phyloP scores from a whole-genome alignment of 805 yeast species.

The Brettanomyces anomalus region DNA sequence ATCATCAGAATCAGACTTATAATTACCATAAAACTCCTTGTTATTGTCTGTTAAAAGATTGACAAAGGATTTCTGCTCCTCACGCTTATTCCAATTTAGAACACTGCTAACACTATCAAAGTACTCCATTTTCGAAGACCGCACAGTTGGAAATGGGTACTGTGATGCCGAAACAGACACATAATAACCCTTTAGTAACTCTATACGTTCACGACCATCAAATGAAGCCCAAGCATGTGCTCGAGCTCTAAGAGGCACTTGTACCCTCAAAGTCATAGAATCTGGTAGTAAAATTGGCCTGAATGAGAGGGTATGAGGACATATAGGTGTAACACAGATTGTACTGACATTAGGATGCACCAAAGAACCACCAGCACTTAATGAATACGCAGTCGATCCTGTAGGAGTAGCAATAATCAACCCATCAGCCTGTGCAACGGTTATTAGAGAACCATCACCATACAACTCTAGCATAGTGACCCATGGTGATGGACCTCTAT shows the following conservation, averaged over 20 bases:
- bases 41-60: conserved; percentile 52
- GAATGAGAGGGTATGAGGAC: conserved; percentile 92
- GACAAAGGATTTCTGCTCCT: conserved; percentile 74
- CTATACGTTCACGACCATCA: conserved; percentile 86
- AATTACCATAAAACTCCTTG: conserved; percentile 31
- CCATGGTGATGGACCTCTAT: conserved; percentile 90
- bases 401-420: conserved; percentile 90
- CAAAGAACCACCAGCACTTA: conserved; percentile 91
- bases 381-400: conserved; percentile 92
- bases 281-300: conserved; percentile 90
- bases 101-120: conserved; percentile 80
- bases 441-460: conserved; percentile 77
- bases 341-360: conserved; percentile 94
- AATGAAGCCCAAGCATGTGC: conserved; percentile 96
- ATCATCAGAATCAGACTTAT: conserved; percentile 7
- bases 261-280: conserved; percentile 76
- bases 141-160: conserved; percentile 90
- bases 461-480: conserved; percentile 83
- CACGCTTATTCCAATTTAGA: conserved; percentile 89
- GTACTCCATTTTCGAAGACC: conserved; percentile 63
- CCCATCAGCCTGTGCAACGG: conserved; percentile 93
- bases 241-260: conserved; percentile 70
- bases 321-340: conserved; percentile 87
- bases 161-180: conserved; percentile 79
- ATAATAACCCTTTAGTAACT: conserved; percentile 74